Evolutionary conservation across 768 basidiomycete species (phyloP), one percentile per base, ranked within the genome.

Genomic region (Termitomyces sp.): DNA sequence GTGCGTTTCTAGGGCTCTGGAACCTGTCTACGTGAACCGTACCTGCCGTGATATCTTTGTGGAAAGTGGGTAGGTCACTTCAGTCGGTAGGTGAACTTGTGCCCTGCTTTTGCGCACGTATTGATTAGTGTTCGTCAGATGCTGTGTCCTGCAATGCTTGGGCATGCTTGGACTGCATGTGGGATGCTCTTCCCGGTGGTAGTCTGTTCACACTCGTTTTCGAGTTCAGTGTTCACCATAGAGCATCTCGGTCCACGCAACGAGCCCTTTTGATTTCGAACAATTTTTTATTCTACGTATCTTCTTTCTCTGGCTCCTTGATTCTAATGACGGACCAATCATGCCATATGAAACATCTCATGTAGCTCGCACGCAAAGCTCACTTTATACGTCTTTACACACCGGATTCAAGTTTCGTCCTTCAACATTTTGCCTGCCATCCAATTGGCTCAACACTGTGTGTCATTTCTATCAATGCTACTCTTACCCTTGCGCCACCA

Each of bases 1-100:
- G 90, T 20, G 89, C 89, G 47, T 86, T 88, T 65, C 68, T 94
- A 20, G 89, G 91, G 53, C 67, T 80, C 40, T 82, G 81, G 81
- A 63, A 70, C 12, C 13, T 50, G 4, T 50, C 47, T 28, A 26
- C 28, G 18, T 56, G 33, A 43, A 12, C 14, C 40, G 13, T 26
- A 18, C 12, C 18, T 48, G 57, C 50, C 33, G 35, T 38, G 18
- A 28, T n/a, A 30, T 51, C 26, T 47, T 18, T 36, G 18, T 9
- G 20, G 16, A 16, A 12, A 13, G n/a, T 20, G 44, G 38, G 5
- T 5, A 20, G 41, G 16, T 14, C 20, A n/a, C 16, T 12, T 35
- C 47, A 10, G 36, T 50, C 41, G 55, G 63, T 62, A 49, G 59
- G 61, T 57, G 7, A 53, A 36, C 9, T 54, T 43, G 30, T 40